Conservation (phyloP, 495 filamentous ascomycete genomes). For the Sabuloglossum arenarium region DNA sequence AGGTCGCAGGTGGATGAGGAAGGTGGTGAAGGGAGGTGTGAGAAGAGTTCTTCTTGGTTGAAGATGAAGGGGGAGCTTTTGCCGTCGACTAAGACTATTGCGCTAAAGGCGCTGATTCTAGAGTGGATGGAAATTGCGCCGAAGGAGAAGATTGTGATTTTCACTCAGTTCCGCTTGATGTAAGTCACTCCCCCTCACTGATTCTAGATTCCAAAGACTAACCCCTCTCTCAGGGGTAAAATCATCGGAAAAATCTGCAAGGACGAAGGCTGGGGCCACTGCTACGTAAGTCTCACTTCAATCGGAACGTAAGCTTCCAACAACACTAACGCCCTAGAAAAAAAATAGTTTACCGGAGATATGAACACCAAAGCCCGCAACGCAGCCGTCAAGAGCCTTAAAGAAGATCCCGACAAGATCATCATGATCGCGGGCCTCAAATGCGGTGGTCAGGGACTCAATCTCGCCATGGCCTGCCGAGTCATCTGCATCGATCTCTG, state of each 20-base stretch:
- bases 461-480: constrained; percentile 18
- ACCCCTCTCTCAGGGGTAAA: neutral
- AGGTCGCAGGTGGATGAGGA: neutral
- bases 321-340: too few relatives aligned
- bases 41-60: constrained; percentile 13
- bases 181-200: neutral
- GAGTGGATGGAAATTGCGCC: constrained; percentile 17
- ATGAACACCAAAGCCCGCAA: constrained; percentile 12
- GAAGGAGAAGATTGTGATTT: constrained; percentile 20
- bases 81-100: constrained; percentile 18
- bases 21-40: neutral
- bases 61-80: constrained; percentile 13
- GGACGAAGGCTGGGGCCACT: neutral
- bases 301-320: too few relatives aligned
- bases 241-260: neutral
- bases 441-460: constrained; percentile 15
- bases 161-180: constrained; percentile 17
- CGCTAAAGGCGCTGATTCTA: constrained; percentile 17
- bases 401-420: constrained; percentile 7
- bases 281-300: neutral
- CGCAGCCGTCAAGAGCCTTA: constrained; percentile 14
- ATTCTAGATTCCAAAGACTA: neutral
- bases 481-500: constrained; percentile 6
- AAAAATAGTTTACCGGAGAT: constrained; percentile 13
- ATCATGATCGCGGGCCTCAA: constrained; percentile 17